Evolutionary conservation across 1,284 basidiomycete species (phyloP).

Genomic region (Trametes hirsuta): DNA sequence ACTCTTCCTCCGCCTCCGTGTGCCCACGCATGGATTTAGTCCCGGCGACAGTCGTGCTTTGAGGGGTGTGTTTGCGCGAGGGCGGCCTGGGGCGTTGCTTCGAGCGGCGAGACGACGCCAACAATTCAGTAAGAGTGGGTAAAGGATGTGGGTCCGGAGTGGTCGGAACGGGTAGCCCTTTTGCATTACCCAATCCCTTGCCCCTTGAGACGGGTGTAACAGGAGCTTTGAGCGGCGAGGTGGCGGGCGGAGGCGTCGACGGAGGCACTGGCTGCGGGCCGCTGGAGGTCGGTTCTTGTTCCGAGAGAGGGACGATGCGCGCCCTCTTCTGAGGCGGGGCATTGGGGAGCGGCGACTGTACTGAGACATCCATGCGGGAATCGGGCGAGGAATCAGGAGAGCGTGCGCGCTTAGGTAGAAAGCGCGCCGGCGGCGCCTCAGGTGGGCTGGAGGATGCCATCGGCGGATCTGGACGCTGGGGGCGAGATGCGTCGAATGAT

Average conservation of each 20-base stretch:
- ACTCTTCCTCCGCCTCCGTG: constrained; percentile 8
- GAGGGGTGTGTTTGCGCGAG: constrained; percentile 31
- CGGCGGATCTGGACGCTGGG: constrained; percentile 12
- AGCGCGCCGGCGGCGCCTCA: constrained; percentile 11
- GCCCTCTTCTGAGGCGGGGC: constrained; percentile 28
- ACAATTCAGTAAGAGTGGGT: constrained; percentile 39
- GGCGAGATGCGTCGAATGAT: constrained; percentile 24
- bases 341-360: constrained; percentile 10
- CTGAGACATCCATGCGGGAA: constrained; percentile 16
- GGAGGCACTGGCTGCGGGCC: constrained; percentile 28
- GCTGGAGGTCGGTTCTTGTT: constrained; percentile 24
- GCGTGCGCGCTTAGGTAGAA: constrained; percentile 25
- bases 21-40: not conserved
- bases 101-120: constrained; percentile 40
- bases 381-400: constrained; percentile 20
- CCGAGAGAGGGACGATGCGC: constrained; percentile 14
- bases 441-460: constrained; percentile 26
- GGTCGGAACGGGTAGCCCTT: constrained; percentile 29
- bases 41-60: constrained; percentile 8
- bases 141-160: constrained; percentile 32
- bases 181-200: constrained; percentile 34
- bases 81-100: constrained; percentile 39
- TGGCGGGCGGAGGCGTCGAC: constrained; percentile 30
- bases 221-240: constrained; percentile 20
- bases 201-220: constrained; percentile 20